Base-by-base conservation (phyloP, 176 grass and related monocot species). In the Paspalum vaginatum region DNA sequence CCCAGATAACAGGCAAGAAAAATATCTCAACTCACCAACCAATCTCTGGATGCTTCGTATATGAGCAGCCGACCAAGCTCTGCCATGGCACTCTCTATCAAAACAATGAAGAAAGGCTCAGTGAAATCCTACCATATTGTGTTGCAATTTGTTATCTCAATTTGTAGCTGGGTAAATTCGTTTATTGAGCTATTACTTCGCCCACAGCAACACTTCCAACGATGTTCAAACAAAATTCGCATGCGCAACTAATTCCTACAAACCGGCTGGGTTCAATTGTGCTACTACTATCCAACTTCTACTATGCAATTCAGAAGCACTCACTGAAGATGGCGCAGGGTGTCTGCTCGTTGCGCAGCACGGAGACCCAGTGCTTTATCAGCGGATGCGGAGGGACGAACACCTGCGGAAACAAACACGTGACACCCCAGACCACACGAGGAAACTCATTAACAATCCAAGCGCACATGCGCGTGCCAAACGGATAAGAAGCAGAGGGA, bases 301-400 rank as follows among this genome's bases (percentile, higher is more conserved):
- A 39, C 2, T 20, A 46, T 61, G 63, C 11, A 13, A 43, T 81
- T 77, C 65, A 59, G n/a, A 72, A 59, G 32, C 39, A 91, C 96
- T 88, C 80, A 99, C 92, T 91, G 76, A 99, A 99, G 80, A 99
- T 89, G 14, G 81, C 90, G 61, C 86, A 91, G 63, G 96, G 96
- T 50, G 96, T 95, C 82, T 95, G 92, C 79, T 95, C 96, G 46
- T 99, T 99, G 81, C 96, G 91, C 61, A 99, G 92, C 49, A 99
- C 96, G 72, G 96, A 95, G 82, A 94, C 81, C 92, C 92, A 93
- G 44, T 99, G 96, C 81, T 99, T 99, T 66, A 99, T 95, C 90
- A 95, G 77, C 39, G 96, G 92, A 79, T 99, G 96, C 39, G 96
- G 92, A 24, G 96, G 96, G 62, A 99, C 96, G 76, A 99, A 93